A percentile compares a stretch with the other conserved stretches of the same genome.
These are phyloP conservation scores for Alternaria hordeiaustralica DNA, from an alignment of 2,329 filamentous ascomycete genomes.

Conservation along the genomic window DNA sequence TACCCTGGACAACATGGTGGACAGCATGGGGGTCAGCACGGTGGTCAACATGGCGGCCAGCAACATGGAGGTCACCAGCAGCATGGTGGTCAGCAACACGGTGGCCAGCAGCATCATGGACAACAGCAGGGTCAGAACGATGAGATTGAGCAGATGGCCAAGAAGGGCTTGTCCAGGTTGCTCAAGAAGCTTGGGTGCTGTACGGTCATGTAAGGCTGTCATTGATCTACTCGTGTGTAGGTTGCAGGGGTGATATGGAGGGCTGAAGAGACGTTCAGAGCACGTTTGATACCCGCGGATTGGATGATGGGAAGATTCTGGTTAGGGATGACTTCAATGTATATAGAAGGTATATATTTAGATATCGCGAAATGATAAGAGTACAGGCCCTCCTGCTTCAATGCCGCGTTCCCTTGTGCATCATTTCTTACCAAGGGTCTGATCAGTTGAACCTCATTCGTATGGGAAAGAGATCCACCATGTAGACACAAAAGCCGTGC, in stretches of 20 bases:
- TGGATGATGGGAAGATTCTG: background rate
- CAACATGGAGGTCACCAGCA: conserved; percentile 26
- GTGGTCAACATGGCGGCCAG: conserved; percentile 32
- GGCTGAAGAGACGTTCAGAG: background rate
- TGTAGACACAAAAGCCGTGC: background rate
- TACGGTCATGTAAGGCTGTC: conserved; percentile 68
- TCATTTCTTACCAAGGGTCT: background rate
- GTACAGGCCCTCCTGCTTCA: background rate
- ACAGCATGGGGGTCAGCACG: conserved; percentile 48
- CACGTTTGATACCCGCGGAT: background rate
- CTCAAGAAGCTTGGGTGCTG: conserved; percentile 73
- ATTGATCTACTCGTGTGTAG: background rate
- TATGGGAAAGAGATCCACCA: background rate
- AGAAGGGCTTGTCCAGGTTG: conserved; percentile 66
- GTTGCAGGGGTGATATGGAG: background rate
- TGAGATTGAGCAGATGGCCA: conserved; percentile 65
- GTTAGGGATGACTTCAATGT: background rate
- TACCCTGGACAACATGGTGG: conserved; percentile 54
- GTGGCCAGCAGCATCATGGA: conserved; percentile 44
- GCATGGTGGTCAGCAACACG: background rate
- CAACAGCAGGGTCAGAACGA: conserved; percentile 54
- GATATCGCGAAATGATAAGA: background rate
- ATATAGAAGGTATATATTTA: background rate
- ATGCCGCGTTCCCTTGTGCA: background rate
- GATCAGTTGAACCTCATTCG: background rate